Percentiles rank a stretch among this genome's conserved stretches.
phyloP scores from a whole-genome alignment of 805 yeast genomes.

The Monosporozyma unispora region DNA sequence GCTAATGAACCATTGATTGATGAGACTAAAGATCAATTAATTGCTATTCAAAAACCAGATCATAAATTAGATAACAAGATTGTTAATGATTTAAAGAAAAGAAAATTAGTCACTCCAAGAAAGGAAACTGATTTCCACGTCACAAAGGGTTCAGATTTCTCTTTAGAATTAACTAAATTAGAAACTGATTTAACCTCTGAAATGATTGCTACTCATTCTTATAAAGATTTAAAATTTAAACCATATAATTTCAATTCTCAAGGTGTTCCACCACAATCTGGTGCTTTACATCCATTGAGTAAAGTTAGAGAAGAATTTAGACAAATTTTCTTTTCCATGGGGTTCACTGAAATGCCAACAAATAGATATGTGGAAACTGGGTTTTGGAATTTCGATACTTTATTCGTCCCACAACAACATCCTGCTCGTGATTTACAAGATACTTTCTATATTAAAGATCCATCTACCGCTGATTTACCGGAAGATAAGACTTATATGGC shows the following conservation, averaged over 20 bases:
- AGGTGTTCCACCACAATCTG: constrained; percentile 77
- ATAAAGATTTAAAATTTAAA: constrained; percentile 81
- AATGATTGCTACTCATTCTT: constrained; percentile 73
- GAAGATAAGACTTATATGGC: constrained; percentile 71
- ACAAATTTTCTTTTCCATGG: constrained; percentile 95
- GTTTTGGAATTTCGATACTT: constrained; percentile 97
- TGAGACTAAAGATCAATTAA: constrained; percentile 55
- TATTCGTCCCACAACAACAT: constrained; percentile 97
- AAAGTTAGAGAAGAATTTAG: constrained; percentile 97
- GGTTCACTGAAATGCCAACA: constrained; percentile 98
- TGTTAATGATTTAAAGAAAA: constrained; percentile 80
- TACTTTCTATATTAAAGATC: constrained; percentile 95
- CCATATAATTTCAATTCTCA: constrained; percentile 94
- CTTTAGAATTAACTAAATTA: constrained; percentile 64
- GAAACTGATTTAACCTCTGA: constrained; percentile 95
- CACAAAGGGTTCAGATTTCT: constrained; percentile 75
- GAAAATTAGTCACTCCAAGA: constrained; percentile 68
- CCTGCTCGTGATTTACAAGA: constrained; percentile 99
- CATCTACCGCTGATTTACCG: constrained; percentile 71
- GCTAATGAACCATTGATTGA: constrained; percentile 41
- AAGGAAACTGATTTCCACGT: constrained; percentile 71
- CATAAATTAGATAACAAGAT: constrained; percentile 45
- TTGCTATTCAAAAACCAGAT: constrained; percentile 34
- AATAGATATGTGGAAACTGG: constrained; percentile 97
- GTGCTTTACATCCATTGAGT: constrained; percentile 93